These are phyloP conservation scores for Metschnikowia orientalis DNA, from an alignment of 805 yeast genomes.

Conservation along the genomic window DNA sequence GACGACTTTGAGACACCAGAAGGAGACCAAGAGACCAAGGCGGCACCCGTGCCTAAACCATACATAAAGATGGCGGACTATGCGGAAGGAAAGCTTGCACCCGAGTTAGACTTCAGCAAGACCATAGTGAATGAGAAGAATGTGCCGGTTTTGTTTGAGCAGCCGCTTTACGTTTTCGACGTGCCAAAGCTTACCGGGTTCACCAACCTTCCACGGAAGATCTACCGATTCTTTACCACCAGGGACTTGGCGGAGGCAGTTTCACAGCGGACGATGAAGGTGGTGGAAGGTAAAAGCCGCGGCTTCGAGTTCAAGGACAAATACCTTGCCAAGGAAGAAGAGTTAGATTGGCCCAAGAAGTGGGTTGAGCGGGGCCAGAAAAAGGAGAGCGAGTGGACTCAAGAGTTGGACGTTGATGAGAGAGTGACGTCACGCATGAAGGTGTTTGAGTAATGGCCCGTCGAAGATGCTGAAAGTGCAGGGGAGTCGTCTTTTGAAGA, in stretches of 20 bases:
- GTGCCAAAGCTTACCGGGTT: slow-evolving; percentile 81
- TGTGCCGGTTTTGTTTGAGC: slow-evolving; percentile 61
- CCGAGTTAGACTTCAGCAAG: slow-evolving; percentile 46
- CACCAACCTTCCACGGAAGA: slow-evolving; percentile 65
- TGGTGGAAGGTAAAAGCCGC: slow-evolving; percentile 49
- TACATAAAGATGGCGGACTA: slow-evolving; percentile 62
- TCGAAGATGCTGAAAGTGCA: too few relatives aligned
- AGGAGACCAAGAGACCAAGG: slow-evolving; percentile 19
- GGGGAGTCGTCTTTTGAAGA: too few relatives aligned
- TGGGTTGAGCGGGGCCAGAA: slow-evolving; percentile 80
- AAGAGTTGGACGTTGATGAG: slow-evolving; percentile 65
- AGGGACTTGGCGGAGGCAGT: slow-evolving; percentile 67
- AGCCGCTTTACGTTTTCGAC: slow-evolving; percentile 73
- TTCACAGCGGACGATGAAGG: slow-evolving; percentile 50
- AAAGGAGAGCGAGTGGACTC: slow-evolving; percentile 83
- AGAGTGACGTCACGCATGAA: slow-evolving; percentile 54
- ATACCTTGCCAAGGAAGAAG: slow-evolving; percentile 22
- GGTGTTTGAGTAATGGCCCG: slow-evolving; percentile 41
- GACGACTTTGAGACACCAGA: slow-evolving; percentile 22
- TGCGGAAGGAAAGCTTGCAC: slow-evolving; percentile 49
- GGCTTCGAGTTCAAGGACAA: slow-evolving; percentile 47
- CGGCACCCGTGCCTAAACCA: slow-evolving; percentile 54
- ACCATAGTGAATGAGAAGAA: slow-evolving; percentile 29
- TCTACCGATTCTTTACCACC: slow-evolving; percentile 72
- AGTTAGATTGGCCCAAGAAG: slow-evolving; percentile 28